Conservation (phyloP, 2,329 filamentous ascomycete species). For the Aspergillus arachidicola region DNA sequence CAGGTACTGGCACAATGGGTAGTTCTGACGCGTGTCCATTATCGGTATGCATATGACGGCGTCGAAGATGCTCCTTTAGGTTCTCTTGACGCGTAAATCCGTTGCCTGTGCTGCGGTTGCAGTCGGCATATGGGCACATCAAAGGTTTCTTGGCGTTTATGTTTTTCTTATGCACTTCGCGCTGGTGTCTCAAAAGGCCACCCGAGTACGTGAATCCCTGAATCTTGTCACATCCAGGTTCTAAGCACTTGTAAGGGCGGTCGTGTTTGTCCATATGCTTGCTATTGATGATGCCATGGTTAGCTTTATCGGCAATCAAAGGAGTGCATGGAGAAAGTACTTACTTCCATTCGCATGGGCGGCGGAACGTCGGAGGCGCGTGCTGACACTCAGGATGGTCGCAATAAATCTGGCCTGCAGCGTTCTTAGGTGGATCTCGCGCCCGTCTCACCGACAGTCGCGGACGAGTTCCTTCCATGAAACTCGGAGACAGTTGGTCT, state of each 20-base stretch:
- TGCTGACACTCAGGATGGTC: constrained; percentile 69
- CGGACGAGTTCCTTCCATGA: constrained; percentile 40
- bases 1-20: constrained; percentile 32
- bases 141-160: constrained; percentile 85
- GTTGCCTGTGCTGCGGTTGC: constrained; percentile 84
- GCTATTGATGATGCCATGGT: constrained; percentile 49
- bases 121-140: constrained; percentile 82
- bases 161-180: constrained; percentile 90
- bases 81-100: constrained; percentile 95
- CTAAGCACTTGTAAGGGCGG: constrained; percentile 82
- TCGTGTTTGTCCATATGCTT: constrained; percentile 99
- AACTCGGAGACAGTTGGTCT: constrained; percentile 33
- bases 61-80: constrained; percentile 85
- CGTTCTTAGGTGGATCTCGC: constrained; percentile 62
- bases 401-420: constrained; percentile 77
- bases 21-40: constrained; percentile 33
- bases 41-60: constrained; percentile 70
- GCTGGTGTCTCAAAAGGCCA: constrained; percentile 83
- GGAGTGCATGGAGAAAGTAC: constrained; percentile 39
- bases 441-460: constrained; percentile 46
- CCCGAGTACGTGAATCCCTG: constrained; percentile 95
- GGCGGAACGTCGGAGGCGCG: constrained; percentile 66
- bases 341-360: constrained; percentile 94
- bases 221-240: constrained; percentile 84
- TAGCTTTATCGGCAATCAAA: constrained; percentile 16